Base-by-base conservation (phyloP, 768 basidiomycete genomes). In the Leccinellum luteum region DNA sequence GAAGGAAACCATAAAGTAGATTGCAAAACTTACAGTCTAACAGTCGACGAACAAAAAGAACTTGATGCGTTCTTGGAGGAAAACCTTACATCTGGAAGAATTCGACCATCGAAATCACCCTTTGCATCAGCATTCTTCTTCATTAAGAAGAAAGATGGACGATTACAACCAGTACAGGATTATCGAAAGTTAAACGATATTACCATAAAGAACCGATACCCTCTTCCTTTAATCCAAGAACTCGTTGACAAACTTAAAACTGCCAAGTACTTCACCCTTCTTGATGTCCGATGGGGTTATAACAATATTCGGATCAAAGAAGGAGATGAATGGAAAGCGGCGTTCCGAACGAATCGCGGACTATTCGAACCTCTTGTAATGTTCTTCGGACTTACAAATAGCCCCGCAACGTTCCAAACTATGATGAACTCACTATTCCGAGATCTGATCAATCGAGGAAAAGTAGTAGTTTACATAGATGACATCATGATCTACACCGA, bases 191-290 rank as follows among this genome's bases (percentile, higher is more conserved):
- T 45, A 0, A 45, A 45, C 10, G 21, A 23, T 0, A 19, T 21
- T 1, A 45, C 44, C 3, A 1, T 21, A 0, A 23, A 12, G 0
- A 45, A 45, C 3, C 21, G 14, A 21, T 45, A 45, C 0, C 44
- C 44, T 0, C 6, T 45, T 1, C 19, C 23, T 0, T 12, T 45
- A 0, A 25, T 45, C 12, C 17, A 9, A 0, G 19, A 45, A 3
- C 12, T 45, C 0, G 23, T 45, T 1, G 23, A 45, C 14, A 45
- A 45, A 5, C 14, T 45, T 1, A 45, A 45, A 3, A 14, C 7
- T 0, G n/a, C 44, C 9, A 6, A 14, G 0, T 14, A 14, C n/a
- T 45, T 45, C 14, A 45, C 19, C 0, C 14, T 23, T 0, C 21
- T 45, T 0, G 44, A 45, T 8, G 21, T 45, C 3, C 13, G 12